These are phyloP conservation scores for Boletus rubescentipes DNA, from an alignment of 768 basidiomycete species.

Conservation along the genomic window DNA sequence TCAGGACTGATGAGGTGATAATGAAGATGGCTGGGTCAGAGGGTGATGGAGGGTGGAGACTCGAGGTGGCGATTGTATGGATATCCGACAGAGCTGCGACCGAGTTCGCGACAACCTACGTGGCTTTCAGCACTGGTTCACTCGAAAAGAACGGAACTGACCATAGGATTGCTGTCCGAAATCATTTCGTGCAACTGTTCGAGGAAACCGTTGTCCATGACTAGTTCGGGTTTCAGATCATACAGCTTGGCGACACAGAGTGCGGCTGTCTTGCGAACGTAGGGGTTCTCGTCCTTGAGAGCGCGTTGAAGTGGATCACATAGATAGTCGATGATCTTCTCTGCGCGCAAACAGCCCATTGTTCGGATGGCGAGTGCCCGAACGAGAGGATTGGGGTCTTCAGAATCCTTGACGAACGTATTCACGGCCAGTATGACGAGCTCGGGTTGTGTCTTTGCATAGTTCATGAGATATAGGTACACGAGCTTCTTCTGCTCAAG, in stretches of 20 bases:
- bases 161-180: conserved; percentile 96
- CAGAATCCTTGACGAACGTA: conserved; percentile 97
- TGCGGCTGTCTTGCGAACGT: conserved; percentile 97
- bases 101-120: conserved; percentile 94
- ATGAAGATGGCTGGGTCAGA: conserved; percentile 69
- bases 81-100: conserved; percentile 93
- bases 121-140: neutral
- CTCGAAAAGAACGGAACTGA: conserved; percentile 31
- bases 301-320: conserved; percentile 92
- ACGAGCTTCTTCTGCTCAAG: conserved; percentile 99
- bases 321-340: conserved; percentile 99
- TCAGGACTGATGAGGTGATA: conserved; percentile 81
- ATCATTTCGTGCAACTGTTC: conserved; percentile 90
- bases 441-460: conserved; percentile 98
- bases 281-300: conserved; percentile 93
- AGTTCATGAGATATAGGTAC: conserved; percentile 99
- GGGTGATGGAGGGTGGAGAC: conserved; percentile 48
- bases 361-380: conserved; percentile 96
- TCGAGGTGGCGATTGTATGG: conserved; percentile 63
- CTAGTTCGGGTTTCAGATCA: conserved; percentile 93
- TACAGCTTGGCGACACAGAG: conserved; percentile 97
- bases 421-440: conserved; percentile 99
- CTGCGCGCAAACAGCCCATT: conserved; percentile 95
- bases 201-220: conserved; percentile 92
- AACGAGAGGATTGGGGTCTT: conserved; percentile 95